These are phyloP conservation scores for Dionaea muscipula DNA, from an alignment of 179 eudicot species.

Conservation along the genomic window DNA sequence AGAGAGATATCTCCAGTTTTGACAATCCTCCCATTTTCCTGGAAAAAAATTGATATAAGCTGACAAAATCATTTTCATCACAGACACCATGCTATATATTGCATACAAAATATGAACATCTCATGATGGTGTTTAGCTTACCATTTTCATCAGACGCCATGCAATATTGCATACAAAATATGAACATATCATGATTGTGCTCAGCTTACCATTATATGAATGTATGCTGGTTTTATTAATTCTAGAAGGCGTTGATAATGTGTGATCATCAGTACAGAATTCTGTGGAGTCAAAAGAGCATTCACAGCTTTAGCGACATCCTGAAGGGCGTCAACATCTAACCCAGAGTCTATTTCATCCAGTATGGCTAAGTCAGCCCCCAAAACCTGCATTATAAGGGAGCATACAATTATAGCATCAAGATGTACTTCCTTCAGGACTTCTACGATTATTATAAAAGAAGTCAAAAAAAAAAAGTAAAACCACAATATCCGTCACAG, in stretches of 20 bases:
- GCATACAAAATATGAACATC: not conserved
- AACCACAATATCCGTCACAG: not conserved
- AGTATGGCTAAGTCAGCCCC: constrained; percentile 88
- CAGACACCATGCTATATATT: too few species aligned
- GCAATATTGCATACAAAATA: constrained; percentile 79
- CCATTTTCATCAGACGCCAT: constrained; percentile 51
- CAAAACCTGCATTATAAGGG: constrained; percentile 45
- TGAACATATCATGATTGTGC: constrained; percentile 1
- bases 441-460: not conserved
- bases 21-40: constrained; percentile 81
- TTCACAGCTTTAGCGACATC: constrained; percentile 92
- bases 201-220: constrained; percentile 75
- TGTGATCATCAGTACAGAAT: constrained; percentile 84
- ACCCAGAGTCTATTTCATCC: constrained; percentile 94
- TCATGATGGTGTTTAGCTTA: constrained; percentile 21
- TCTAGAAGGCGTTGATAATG: constrained; percentile 84
- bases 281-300: constrained; percentile 52
- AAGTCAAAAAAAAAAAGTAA: not conserved
- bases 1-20: constrained; percentile 76
- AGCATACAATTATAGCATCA: not conserved
- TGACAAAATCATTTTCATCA: too few species aligned
- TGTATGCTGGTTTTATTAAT: constrained; percentile 56
- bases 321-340: constrained; percentile 92
- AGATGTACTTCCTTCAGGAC: not conserved
- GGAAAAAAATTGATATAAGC: not conserved